Evolutionary conservation across 495 filamentous ascomycete genomes (phyloP).

Genomic region (Talaromyces ruber): DNA sequence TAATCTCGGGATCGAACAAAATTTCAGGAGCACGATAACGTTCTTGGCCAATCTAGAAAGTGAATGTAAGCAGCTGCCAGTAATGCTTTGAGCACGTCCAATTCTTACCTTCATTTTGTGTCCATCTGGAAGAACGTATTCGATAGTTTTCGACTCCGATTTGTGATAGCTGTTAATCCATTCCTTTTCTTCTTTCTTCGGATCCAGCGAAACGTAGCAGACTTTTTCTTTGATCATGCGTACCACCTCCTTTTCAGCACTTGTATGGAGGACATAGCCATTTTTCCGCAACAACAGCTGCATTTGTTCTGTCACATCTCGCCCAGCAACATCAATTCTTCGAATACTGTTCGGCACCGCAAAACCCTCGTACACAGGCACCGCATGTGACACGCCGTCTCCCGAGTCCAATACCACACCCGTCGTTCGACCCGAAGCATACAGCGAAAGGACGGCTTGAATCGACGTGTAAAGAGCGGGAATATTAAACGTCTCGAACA

Average conservation of each 20-base stretch:
- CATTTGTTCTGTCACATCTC: constrained; percentile 94
- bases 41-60: constrained; percentile 67
- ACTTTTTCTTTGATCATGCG: constrained; percentile 89
- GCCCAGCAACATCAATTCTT: constrained; percentile 93
- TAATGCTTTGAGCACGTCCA: constrained; percentile 1
- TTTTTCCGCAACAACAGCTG: constrained; percentile 86
- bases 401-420: constrained; percentile 93
- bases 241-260: constrained; percentile 96
- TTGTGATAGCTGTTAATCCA: constrained; percentile 58
- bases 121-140: constrained; percentile 87
- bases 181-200: constrained; percentile 92
- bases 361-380: constrained; percentile 97
- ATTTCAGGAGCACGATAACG: constrained; percentile 95
- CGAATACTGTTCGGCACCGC: constrained; percentile 92
- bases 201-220: constrained; percentile 85
- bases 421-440: constrained; percentile 92
- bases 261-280: constrained; percentile 92
- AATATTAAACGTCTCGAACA: constrained; percentile 99
- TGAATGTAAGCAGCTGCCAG: constrained; percentile 7
- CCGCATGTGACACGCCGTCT: constrained; percentile 94
- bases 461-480: constrained; percentile 95
- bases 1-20: constrained; percentile 94
- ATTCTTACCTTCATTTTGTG: constrained; percentile 73
- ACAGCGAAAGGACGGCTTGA: constrained; percentile 92
- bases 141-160: constrained; percentile 59